Base-by-base conservation (phyloP, 192 early-diverging fungal genomes). In the Podila clonocystis region DNA sequence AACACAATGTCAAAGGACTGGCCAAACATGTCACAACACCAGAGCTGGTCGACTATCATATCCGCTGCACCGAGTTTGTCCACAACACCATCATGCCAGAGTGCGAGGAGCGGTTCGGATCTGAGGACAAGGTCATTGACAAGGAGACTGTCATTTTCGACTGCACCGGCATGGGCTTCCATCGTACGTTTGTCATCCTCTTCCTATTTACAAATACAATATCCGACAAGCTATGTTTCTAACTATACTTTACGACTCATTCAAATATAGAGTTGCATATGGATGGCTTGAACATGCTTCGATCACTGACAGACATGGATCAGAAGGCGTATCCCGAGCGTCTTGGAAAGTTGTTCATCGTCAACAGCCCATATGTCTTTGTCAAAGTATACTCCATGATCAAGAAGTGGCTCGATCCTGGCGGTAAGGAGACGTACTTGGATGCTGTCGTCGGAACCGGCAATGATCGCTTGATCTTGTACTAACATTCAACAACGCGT, bases 291-390 rank as follows among this genome's bases (percentile, higher is more conserved):
- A 88, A 90, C 45, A 90, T 91, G 82, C 80, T 92, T 58, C 85
- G 91, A 49, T 88, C 90, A 67, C 90, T 98, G 60, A 89, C 93
- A 30, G 88, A 92, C 55, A 92, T 93, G 79, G 96, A 97, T 73
- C 96, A 97, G 75, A 92, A 95, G 66, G 94, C 96, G 74, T 99
- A 99, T 71, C 97, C 97, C 17, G 97, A 98, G 82, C 94, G 92
- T 82, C 87, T 98, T 66, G 92, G 94, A 73, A 94, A 92, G 71
- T 94, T 97, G 64, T 98, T 92, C 68, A 89, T 99, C 41, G 94
- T 99, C 76, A 99, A 99, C 82, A 93, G 95, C 62, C 97, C 97
- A 6, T 90, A 86, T 65, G 90, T 96, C 55, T 99, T 99, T 88
- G 87, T 92, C 50, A 90, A 87, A 30, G 90, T 91, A n/a, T 95